phyloP scores from a whole-genome alignment of 345 rosid genomes.

The Bruguiera sexangula region DNA sequence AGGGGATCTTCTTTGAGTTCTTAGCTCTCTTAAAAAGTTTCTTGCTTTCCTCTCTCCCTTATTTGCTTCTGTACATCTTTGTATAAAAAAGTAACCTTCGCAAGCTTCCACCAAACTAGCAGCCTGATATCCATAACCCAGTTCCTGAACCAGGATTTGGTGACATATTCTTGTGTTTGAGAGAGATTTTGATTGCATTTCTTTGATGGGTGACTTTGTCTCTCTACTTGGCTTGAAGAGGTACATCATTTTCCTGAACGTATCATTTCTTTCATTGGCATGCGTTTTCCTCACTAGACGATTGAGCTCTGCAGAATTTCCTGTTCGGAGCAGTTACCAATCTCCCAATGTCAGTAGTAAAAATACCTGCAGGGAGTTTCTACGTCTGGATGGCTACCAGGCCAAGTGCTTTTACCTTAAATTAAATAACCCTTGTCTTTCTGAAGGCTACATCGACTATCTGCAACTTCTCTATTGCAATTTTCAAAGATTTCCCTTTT shows the following conservation, averaged over 20 bases:
- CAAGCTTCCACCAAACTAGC: not conserved
- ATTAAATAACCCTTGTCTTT: slow-evolving; percentile 42
- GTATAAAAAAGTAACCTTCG: too few relatives aligned
- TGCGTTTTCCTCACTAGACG: slow-evolving; percentile 25
- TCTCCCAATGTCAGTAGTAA: slow-evolving; percentile 19
- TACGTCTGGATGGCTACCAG: slow-evolving; percentile 36
- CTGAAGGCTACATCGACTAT: slow-evolving; percentile 69
- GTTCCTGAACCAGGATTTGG: slow-evolving; percentile 13
- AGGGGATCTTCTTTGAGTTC: not conserved
- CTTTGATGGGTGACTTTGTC: slow-evolving; percentile 25
- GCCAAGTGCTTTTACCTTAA: slow-evolving; percentile 34
- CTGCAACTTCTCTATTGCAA: slow-evolving; percentile 65
- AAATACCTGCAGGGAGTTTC: slow-evolving; percentile 32
- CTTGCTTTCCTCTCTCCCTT: not conserved
- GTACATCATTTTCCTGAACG: slow-evolving; percentile 34
- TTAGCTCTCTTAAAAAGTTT: not conserved
- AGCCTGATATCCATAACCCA: not conserved
- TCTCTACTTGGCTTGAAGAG: slow-evolving; percentile 17
- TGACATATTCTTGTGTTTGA: not conserved
- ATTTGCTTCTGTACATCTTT: not conserved
- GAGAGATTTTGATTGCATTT: slow-evolving; percentile 11
- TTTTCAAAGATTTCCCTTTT: slow-evolving; percentile 42
- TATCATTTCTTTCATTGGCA: slow-evolving; percentile 41
- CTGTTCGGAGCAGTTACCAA: slow-evolving; percentile 17
- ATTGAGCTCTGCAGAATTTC: slow-evolving; percentile 18